Base-by-base conservation (phyloP, 2,329 filamentous ascomycete species). In the Dendrostoma leiphaemia region DNA sequence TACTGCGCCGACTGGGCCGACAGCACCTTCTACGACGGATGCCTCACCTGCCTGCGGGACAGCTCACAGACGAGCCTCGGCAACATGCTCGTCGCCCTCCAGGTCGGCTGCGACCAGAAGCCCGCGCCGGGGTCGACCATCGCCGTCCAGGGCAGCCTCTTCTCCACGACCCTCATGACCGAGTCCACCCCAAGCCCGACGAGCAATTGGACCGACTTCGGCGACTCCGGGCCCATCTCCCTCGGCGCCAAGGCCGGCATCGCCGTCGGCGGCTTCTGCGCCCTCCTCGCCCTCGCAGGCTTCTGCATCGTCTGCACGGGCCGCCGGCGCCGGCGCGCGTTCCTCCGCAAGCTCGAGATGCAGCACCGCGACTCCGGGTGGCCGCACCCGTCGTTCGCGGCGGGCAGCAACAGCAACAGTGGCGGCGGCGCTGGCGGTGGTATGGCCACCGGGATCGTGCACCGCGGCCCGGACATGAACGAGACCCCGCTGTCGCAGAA, bases 221-320 rank as follows among this genome's bases (percentile, higher is more conserved):
- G 72, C 0, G 65, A 72, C 28, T 74, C 75, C 63, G 76, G 78
- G 0, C 72, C 79, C 0, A 64, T 86, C 7, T 74, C 68, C 2
- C 69, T 85, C 1, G 80, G 77, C 4, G 79, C 74, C 12, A 81
- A 83, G 51, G 81, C 84, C 0, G 84, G 82, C 58, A 80, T 86
- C 48, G 80, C 76, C 13, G 71, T 81, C 21, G 82, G 76, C 5
- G 76, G 71, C 0, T 59, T 85, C 0, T 70, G 75, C 6, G 49
- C 80, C 0, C 15, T 84, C 4, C 70, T 86, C 3, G 64, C 70
- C 7, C 12, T 79, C 1, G 59, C 71, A 8, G 83, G 83, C 9
- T 80, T 75, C 63, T 73, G 70, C 52, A 74, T 86, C 49, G 72
- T 87, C 17, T 78, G 77, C 65, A 77, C 75, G 34, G 84, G 84